Percentiles rank a stretch among this genome's conserved stretches.
These are phyloP conservation scores for Gossypium thurberi DNA, from an alignment of 345 rosid genomes.

Conservation along the genomic window DNA sequence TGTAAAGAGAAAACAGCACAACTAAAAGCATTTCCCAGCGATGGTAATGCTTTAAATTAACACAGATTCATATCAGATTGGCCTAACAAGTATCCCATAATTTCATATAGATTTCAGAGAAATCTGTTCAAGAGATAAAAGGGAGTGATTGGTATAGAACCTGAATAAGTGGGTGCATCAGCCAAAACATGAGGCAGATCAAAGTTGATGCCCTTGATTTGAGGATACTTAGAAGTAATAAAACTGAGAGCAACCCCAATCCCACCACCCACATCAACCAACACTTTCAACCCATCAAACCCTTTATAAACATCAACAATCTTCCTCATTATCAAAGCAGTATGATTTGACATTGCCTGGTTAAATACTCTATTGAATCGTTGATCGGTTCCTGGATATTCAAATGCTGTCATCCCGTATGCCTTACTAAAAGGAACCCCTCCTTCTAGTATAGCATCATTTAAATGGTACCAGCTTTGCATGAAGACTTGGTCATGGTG, in stretches of 20 bases:
- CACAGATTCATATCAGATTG: not conserved
- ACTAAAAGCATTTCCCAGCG: not conserved
- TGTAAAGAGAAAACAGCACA: not conserved
- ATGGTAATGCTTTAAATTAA: not conserved
- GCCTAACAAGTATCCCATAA: not conserved
- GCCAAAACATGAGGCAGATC: constrained; percentile 33
- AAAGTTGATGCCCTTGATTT: constrained; percentile 31
- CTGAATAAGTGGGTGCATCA: constrained; percentile 28
- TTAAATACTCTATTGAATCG: constrained; percentile 28
- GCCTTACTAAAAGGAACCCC: constrained; percentile 29
- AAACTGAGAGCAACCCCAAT: constrained; percentile 21
- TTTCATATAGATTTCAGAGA: not conserved
- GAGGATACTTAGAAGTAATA: constrained; percentile 27
- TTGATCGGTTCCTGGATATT: constrained; percentile 21
- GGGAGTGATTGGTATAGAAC: not conserved
- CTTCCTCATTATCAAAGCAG: constrained; percentile 23
- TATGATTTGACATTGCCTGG: constrained; percentile 23
- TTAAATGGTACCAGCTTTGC: constrained; percentile 32
- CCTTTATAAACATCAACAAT: constrained; percentile 28
- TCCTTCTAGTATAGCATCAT: constrained; percentile 31
- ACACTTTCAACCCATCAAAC: constrained; percentile 16
- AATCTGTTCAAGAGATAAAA: not conserved
- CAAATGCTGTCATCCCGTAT: constrained; percentile 24
- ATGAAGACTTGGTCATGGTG: constrained; percentile 35
- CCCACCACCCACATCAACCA: constrained; percentile 43